A percentile compares a stretch with the other conserved stretches of the same genome.
These are phyloP conservation scores for Crucihimalaya himalaica DNA, from an alignment of 345 rosid species.

Conservation along the genomic window DNA sequence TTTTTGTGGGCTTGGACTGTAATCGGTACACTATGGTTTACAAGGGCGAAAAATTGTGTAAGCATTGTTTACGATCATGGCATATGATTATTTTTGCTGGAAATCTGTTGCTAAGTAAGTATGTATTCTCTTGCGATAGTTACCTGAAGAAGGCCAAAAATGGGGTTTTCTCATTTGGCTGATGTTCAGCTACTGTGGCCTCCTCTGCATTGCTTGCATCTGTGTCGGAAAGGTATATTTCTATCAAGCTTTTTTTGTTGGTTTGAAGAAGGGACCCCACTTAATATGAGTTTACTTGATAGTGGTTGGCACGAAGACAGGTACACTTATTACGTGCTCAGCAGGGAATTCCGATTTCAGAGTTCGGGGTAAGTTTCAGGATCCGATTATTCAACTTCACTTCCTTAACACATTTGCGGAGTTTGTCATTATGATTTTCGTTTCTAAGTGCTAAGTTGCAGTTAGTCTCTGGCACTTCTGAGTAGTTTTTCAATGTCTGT, in stretches of 20 bases:
- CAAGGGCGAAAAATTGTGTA: constrained; percentile 74
- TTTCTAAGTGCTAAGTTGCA: constrained; percentile 12
- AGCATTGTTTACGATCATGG: constrained; percentile 35
- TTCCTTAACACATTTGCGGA: neutral
- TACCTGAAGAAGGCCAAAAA: constrained; percentile 94
- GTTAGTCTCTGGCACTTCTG: constrained; percentile 14
- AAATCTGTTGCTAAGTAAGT: constrained; percentile 15
- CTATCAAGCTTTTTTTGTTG: constrained; percentile 11
- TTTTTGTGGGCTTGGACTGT: constrained; percentile 97
- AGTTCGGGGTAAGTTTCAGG: constrained; percentile 74
- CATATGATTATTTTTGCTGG: neutral
- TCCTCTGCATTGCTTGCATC: constrained; percentile 79
- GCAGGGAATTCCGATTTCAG: constrained; percentile 95
- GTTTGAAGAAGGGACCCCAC: neutral
- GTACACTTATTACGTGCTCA: constrained; percentile 85
- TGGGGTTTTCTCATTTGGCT: constrained; percentile 99
- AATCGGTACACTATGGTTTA: constrained; percentile 90
- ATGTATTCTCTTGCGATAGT: constrained; percentile 45
- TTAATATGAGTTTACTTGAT: constrained; percentile 22
- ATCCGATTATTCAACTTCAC: constrained; percentile 15
- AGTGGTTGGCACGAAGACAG: constrained; percentile 92
- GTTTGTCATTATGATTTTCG: neutral
- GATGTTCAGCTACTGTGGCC: constrained; percentile 93
- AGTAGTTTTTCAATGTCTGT: constrained; percentile 2
- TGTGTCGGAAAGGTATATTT: constrained; percentile 67